Conservation (phyloP, 1,284 basidiomycete species). For the Irpex rosettiformis region DNA sequence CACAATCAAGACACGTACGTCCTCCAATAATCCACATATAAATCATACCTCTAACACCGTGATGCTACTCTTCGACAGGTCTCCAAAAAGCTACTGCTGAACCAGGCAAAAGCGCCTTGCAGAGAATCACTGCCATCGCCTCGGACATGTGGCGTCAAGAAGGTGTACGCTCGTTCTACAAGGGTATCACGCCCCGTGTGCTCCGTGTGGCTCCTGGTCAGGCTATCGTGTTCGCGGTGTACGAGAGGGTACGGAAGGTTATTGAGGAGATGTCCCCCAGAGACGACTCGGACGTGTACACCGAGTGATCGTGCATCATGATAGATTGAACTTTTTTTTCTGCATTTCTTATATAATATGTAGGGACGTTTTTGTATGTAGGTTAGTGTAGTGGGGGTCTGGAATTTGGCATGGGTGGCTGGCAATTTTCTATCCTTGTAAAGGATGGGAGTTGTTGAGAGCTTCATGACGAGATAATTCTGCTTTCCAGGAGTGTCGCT, state of each 20-base stretch:
- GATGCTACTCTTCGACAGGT: slow-evolving; percentile 38
- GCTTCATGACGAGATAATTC: too few relatives aligned
- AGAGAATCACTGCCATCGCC: slow-evolving; percentile 75
- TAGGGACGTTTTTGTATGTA: background rate
- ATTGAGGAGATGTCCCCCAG: slow-evolving; percentile 68
- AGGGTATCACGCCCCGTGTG: slow-evolving; percentile 96
- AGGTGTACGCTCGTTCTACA: slow-evolving; percentile 89
- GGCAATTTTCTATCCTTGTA: too few relatives aligned
- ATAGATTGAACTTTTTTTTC: background rate
- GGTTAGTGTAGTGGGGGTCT: background rate
- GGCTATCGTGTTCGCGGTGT: slow-evolving; percentile 88
- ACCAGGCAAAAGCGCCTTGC: slow-evolving; percentile 75
- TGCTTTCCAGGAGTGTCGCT: too few relatives aligned
- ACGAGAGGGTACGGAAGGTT: slow-evolving; percentile 75
- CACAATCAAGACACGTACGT: slow-evolving; percentile 92
- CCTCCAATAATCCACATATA: background rate
- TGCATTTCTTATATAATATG: background rate
- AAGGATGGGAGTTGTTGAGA: too few relatives aligned
- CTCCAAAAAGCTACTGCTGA: slow-evolving; percentile 82
- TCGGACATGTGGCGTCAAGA: slow-evolving; percentile 93
- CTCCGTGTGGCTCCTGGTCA: slow-evolving; percentile 95
- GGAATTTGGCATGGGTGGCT: background rate
- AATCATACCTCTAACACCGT: background rate
- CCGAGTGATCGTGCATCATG: slow-evolving; percentile 47
- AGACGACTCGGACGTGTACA: slow-evolving; percentile 56